Conservation (phyloP, 1,284 basidiomycete species). For the Omphalotus olearius region DNA sequence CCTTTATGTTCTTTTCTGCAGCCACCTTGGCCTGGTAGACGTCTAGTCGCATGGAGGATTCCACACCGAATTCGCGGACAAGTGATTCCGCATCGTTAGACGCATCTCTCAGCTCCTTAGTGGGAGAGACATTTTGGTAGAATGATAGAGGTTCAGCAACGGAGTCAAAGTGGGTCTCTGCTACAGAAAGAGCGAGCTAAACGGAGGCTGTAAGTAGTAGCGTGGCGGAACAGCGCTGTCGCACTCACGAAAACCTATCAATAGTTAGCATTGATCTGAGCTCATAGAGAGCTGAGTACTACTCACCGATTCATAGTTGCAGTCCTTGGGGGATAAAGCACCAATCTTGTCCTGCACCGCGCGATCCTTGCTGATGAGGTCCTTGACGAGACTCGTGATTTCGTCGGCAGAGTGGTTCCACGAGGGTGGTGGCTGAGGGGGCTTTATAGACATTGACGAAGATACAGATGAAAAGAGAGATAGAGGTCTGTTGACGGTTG, state of each 20-base stretch:
- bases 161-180: constrained; percentile 51
- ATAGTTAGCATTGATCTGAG: constrained; percentile 6
- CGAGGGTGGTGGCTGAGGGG: constrained; percentile 62
- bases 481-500: constrained; percentile 6
- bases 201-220: constrained; percentile 16
- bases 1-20: constrained; percentile 64
- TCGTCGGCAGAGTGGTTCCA: constrained; percentile 70
- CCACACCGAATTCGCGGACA: constrained; percentile 62
- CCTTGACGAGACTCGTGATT: constrained; percentile 53
- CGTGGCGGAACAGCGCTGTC: not conserved
- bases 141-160: constrained; percentile 61
- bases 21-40: constrained; percentile 67
- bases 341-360: constrained; percentile 58
- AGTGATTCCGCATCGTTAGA: constrained; percentile 69
- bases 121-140: constrained; percentile 75
- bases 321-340: constrained; percentile 51
- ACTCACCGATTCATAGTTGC: constrained; percentile 55
- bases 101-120: constrained; percentile 69
- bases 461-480: constrained; percentile 6
- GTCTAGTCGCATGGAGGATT: constrained; percentile 73
- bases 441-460: constrained; percentile 33
- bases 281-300: not conserved
- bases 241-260: constrained; percentile 60
- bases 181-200: constrained; percentile 52
- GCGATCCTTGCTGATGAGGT: constrained; percentile 55